phyloP scores from a whole-genome alignment of 352 stramenopile genomes.

The Pythium aristosporum region DNA sequence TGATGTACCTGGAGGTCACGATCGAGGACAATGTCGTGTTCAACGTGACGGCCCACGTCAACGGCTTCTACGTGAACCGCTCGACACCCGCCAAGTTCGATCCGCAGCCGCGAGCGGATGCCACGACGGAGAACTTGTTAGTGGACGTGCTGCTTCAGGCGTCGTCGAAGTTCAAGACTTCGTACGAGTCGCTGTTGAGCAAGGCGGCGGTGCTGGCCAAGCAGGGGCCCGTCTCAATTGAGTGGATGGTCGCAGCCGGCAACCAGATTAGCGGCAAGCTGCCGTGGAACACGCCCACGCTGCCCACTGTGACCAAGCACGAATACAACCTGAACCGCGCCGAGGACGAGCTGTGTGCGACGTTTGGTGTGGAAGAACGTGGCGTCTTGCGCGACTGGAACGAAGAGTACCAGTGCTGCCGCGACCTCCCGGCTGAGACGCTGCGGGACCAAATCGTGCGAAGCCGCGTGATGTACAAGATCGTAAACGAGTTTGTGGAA shows the following conservation, averaged over 20 bases:
- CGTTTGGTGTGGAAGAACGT: constrained; percentile 91
- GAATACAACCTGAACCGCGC: constrained; percentile 81
- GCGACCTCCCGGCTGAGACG: constrained; percentile 70
- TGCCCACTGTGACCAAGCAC: constrained; percentile 37
- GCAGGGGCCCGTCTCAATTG: constrained; percentile 77
- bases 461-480: constrained; percentile 93
- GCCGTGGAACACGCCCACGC: constrained; percentile 72
- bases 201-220: constrained; percentile 74
- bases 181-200: constrained; percentile 76
- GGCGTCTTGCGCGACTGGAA: constrained; percentile 96
- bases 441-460: constrained; percentile 91
- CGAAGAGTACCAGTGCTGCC: constrained; percentile 94
- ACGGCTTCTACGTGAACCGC: constrained; percentile 94
- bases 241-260: constrained; percentile 82
- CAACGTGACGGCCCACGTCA: constrained; percentile 88
- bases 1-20: constrained; percentile 92
- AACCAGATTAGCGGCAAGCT: constrained; percentile 74
- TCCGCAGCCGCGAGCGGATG: constrained; percentile 56
- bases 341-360: constrained; percentile 89
- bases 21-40: constrained; percentile 68
- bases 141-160: constrained; percentile 73
- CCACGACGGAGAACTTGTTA: constrained; percentile 60
- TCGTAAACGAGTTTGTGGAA: constrained; percentile 95
- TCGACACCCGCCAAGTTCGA: constrained; percentile 80
- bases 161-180: constrained; percentile 70